Evolutionary conservation across 345 rosid species (phyloP).

Genomic region (Murraya paniculata): DNA sequence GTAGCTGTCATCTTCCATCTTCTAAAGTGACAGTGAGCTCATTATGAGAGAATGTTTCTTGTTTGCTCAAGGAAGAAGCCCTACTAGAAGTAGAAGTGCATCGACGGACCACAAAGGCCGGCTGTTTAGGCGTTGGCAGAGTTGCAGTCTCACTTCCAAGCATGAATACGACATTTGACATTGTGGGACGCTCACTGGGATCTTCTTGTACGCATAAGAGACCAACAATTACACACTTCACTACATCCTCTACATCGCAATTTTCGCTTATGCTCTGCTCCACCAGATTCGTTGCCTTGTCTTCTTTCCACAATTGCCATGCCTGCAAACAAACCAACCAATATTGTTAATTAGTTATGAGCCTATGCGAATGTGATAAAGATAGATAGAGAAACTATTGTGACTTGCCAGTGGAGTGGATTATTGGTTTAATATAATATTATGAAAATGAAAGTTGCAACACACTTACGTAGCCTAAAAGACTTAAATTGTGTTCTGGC

Average conservation of each 20-base stretch:
- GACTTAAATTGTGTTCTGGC: constrained; percentile 12
- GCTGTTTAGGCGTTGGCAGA: constrained; percentile 50
- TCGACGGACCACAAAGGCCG: constrained; percentile 42
- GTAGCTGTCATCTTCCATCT: constrained; percentile 29
- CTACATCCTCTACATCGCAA: constrained; percentile 20
- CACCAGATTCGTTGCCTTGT: constrained; percentile 32
- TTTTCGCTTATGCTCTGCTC: constrained; percentile 33
- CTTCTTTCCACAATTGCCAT: constrained; percentile 53
- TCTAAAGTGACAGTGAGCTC: constrained; percentile 45
- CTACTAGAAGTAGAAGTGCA: constrained; percentile 37
- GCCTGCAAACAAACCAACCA: constrained; percentile 32
- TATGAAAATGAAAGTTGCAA: background rate
- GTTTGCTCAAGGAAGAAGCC: constrained; percentile 47
- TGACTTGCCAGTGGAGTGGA: too few relatives aligned
- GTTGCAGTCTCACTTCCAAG: constrained; percentile 35
- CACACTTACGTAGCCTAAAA: constrained; percentile 21
- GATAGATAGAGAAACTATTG: background rate
- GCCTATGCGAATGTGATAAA: background rate
- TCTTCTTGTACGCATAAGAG: constrained; percentile 61
- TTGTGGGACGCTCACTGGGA: constrained; percentile 52
- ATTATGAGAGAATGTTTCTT: constrained; percentile 45
- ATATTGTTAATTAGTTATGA: too few relatives aligned
- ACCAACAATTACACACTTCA: constrained; percentile 50
- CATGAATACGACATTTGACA: constrained; percentile 54
- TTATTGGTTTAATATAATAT: too few relatives aligned